Conservation (phyloP, 1,284 basidiomycete species). For the Vanrija sp. region DNA sequence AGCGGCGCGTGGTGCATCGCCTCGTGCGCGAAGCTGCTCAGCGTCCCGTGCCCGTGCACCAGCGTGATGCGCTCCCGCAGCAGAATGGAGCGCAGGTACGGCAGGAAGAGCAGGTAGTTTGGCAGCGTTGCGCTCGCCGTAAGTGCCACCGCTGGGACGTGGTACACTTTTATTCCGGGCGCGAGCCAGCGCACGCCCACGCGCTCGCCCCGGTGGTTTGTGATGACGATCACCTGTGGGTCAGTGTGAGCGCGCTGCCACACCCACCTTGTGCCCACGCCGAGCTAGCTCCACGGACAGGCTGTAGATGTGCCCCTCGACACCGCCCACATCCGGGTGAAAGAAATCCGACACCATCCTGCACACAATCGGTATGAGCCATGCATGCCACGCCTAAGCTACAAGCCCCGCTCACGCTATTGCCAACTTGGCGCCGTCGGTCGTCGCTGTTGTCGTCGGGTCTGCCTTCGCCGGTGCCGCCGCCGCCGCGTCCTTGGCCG, state of each 20-base stretch:
- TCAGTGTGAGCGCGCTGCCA: neutral
- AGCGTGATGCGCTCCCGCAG: conserved; percentile 81
- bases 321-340: conserved; percentile 88
- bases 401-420: conserved; percentile 27
- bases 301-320: conserved; percentile 96
- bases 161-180: conserved; percentile 79
- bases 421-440: neutral
- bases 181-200: conserved; percentile 81
- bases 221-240: conserved; percentile 82
- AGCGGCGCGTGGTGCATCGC: conserved; percentile 82
- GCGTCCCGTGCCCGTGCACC: conserved; percentile 86
- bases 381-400: conserved; percentile 22
- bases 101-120: conserved; percentile 87
- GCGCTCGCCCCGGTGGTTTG: conserved; percentile 81
- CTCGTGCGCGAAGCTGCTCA: conserved; percentile 88
- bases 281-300: conserved; percentile 76
- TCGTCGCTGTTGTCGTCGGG: conserved; percentile 10
- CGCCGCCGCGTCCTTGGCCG: neutral
- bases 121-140: conserved; percentile 88
- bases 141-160: conserved; percentile 83
- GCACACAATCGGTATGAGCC: conserved; percentile 20
- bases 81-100: conserved; percentile 83
- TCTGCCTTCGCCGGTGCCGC: conserved; percentile 2
- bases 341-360: conserved; percentile 96
- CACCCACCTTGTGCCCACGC: conserved; percentile 74